These are phyloP conservation scores for Phaeomoniella chlamydospora DNA, from an alignment of 2,329 filamentous ascomycete species.

Conservation along the genomic window DNA sequence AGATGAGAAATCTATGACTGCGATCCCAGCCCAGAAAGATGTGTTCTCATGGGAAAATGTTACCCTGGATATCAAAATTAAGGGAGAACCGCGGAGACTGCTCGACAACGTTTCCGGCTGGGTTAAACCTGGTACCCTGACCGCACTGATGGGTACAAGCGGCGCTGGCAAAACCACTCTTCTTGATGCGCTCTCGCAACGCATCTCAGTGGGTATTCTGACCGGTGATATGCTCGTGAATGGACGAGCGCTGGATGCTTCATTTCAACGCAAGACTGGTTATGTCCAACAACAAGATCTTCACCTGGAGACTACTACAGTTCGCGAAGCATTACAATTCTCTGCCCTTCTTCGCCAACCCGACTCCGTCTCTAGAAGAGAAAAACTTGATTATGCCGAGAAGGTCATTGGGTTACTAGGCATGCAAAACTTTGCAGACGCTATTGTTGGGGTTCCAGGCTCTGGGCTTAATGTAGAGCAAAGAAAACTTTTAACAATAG, in stretches of 20 bases:
- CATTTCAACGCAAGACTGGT: constrained; percentile 51
- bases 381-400: constrained; percentile 76
- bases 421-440: constrained; percentile 80
- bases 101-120: constrained; percentile 40
- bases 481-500: constrained; percentile 67
- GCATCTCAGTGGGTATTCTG: constrained; percentile 47
- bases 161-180: constrained; percentile 50
- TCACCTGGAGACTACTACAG: constrained; percentile 49
- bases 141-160: constrained; percentile 46
- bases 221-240: constrained; percentile 54
- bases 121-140: constrained; percentile 41
- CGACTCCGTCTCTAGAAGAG: constrained; percentile 48
- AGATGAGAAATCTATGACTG: neutral
- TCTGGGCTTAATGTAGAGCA: constrained; percentile 54
- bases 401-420: constrained; percentile 77
- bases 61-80: constrained; percentile 37
- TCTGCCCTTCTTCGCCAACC: constrained; percentile 75
- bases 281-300: constrained; percentile 57
- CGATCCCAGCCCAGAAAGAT: constrained; percentile 19
- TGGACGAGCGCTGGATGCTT: constrained; percentile 38
- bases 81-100: constrained; percentile 34
- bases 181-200: constrained; percentile 41
- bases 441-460: constrained; percentile 73
- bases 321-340: constrained; percentile 61
- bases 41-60: constrained; percentile 40